Conservation (phyloP, 2,329 filamentous ascomycete genomes). For the Penicillium olsonii region DNA sequence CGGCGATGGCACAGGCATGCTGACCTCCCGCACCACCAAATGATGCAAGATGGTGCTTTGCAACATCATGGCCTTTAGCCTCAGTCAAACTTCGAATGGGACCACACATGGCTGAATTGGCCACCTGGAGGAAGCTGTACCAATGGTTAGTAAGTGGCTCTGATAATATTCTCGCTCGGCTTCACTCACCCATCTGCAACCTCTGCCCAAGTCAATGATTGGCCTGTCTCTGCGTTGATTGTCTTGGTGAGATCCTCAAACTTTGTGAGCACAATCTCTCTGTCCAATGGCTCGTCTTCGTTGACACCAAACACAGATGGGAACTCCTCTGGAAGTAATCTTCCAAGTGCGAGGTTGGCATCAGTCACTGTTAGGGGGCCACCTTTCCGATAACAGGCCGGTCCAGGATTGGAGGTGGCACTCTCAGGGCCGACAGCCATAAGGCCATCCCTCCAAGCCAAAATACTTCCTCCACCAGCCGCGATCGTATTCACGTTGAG, state of each 20-base stretch:
- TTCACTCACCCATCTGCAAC: conserved; percentile 27
- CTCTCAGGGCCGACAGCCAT: conserved; percentile 89
- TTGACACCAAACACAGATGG: conserved; percentile 46
- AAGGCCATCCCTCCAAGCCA: conserved; percentile 83
- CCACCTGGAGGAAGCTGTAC: conserved; percentile 83
- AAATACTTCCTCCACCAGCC: conserved; percentile 67
- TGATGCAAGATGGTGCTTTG: conserved; percentile 77
- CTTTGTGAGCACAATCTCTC: conserved; percentile 69
- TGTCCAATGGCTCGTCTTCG: conserved; percentile 68
- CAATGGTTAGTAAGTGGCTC: conserved; percentile 59
- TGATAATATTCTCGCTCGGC: neutral
- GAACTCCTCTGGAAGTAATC: conserved; percentile 85
- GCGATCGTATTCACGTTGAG: conserved; percentile 93
- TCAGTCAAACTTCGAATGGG: conserved; percentile 84
- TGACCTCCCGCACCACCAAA: conserved; percentile 91
- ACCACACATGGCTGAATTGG: conserved; percentile 86
- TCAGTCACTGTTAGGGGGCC: conserved; percentile 88
- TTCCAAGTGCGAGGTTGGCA: conserved; percentile 82
- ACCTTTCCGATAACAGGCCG: conserved; percentile 86
- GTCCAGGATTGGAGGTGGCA: conserved; percentile 82
- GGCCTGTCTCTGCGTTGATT: conserved; percentile 67
- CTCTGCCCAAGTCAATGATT: conserved; percentile 59
- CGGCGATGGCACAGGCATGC: conserved; percentile 86
- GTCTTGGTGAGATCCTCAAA: conserved; percentile 74
- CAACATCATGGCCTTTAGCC: conserved; percentile 82